Percentiles rank a stretch among this genome's conserved stretches.
These are phyloP conservation scores for Thraustochytrium striatum DNA, from an alignment of 352 stramenopile species.

Conservation along the genomic window DNA sequence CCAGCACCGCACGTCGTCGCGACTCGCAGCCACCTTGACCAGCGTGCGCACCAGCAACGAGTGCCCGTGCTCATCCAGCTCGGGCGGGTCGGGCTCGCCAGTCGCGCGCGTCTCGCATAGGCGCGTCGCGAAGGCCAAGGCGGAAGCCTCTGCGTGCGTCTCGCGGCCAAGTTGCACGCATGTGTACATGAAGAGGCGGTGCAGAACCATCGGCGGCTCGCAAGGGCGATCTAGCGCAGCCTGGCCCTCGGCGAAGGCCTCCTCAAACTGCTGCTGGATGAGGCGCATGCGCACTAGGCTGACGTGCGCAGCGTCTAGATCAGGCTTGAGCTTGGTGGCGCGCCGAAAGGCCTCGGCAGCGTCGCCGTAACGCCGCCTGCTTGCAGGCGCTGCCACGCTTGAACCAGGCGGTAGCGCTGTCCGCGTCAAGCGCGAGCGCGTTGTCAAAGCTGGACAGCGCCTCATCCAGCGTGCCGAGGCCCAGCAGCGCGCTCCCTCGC, in stretches of 20 bases:
- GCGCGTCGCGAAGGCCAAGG: not conserved
- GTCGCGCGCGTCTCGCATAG: too few species aligned
- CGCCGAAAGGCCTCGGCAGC: conserved; percentile 12
- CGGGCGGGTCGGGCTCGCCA: not conserved
- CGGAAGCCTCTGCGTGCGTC: not conserved
- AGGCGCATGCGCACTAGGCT: conserved; percentile 21
- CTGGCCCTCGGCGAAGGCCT: not conserved
- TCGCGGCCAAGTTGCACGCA: conserved; percentile 8
- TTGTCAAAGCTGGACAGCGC: conserved; percentile 1
- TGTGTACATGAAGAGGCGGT: not conserved
- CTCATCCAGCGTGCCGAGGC: not conserved
- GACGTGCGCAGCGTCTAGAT: conserved; percentile 21
- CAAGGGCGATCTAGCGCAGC: not conserved
- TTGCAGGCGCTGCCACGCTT: conserved; percentile 22
- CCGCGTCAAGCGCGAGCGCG: not conserved
- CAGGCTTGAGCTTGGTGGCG: not conserved
- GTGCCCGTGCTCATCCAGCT: not conserved
- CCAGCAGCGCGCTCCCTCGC: not conserved
- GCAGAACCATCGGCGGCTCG: not conserved
- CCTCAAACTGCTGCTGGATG: not conserved
- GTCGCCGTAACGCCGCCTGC: not conserved
- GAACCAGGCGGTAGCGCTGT: conserved; percentile 6
- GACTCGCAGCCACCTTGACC: not conserved
- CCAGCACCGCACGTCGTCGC: not conserved
- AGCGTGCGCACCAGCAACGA: not conserved